phyloP scores from a whole-genome alignment of 768 basidiomycete genomes.

The Coprinellus aureogranulatus region DNA sequence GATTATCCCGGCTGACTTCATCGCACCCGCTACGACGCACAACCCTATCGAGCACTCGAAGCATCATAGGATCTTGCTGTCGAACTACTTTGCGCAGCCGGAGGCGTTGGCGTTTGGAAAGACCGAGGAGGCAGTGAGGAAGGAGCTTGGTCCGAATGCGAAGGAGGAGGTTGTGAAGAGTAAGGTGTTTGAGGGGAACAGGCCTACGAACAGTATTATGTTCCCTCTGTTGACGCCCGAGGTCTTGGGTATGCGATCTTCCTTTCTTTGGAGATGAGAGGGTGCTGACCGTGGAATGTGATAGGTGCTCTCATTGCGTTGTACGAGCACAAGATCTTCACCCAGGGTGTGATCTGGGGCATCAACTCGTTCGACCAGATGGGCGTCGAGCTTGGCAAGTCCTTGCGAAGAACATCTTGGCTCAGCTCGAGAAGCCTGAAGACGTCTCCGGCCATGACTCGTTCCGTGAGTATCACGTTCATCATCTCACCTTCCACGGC shows the following conservation, averaged over 20 bases:
- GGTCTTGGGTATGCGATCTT: constrained; percentile 59
- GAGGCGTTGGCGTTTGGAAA: constrained; percentile 98
- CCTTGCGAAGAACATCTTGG: constrained; percentile 92
- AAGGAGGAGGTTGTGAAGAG: constrained; percentile 88
- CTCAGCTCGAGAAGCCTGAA: constrained; percentile 75
- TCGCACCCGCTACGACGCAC: constrained; percentile 84
- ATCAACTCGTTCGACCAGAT: constrained; percentile 99
- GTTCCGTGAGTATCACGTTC: constrained; percentile 48
- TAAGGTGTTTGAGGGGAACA: constrained; percentile 97
- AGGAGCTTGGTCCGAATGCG: constrained; percentile 64
- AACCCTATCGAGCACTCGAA: constrained; percentile 86
- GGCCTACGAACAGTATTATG: constrained; percentile 93
- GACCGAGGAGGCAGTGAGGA: constrained; percentile 80
- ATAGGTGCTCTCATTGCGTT: constrained; percentile 77
- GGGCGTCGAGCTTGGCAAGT: constrained; percentile 99
- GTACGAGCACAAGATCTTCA: constrained; percentile 99
- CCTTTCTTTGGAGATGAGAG: constrained; percentile 10
- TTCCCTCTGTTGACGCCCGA: constrained; percentile 92
- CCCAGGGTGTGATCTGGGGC: constrained; percentile 95
- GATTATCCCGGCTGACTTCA: constrained; percentile 87
- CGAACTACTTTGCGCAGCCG: constrained; percentile 98
- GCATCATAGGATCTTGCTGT: constrained; percentile 95
- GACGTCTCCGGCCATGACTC: constrained; percentile 88
- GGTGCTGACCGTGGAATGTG: neutral
- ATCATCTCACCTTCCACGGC: constrained; percentile 10